Percentiles rank a stretch among this genome's conserved stretches.
Evolutionary conservation across 2,329 filamentous ascomycete species (phyloP).

Genomic region (Didymosphaeria variabile): DNA sequence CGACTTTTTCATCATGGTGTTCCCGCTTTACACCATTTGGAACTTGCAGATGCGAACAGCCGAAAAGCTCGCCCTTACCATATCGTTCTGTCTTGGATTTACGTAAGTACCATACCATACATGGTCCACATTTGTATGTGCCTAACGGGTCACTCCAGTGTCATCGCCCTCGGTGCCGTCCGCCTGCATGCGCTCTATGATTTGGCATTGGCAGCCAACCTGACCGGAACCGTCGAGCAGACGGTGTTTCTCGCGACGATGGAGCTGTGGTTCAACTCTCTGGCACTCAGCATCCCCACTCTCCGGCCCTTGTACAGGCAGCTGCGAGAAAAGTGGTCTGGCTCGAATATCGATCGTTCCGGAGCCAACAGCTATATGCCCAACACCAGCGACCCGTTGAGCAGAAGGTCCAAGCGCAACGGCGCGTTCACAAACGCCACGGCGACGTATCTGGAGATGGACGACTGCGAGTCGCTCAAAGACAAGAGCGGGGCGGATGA

Average conservation of each 20-base stretch:
- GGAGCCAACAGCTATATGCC: conserved; percentile 5
- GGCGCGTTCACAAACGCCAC: background rate
- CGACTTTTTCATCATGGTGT: conserved; percentile 6
- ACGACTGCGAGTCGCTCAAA: conserved; percentile 5
- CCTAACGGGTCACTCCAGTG: conserved; percentile 3
- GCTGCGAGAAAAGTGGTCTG: conserved; percentile 3
- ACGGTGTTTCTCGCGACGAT: conserved; percentile 5
- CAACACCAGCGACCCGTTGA: conserved; percentile 5
- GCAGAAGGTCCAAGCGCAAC: conserved; percentile 3
- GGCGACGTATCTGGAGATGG: conserved; percentile 3
- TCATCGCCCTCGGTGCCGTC: conserved; percentile 3
- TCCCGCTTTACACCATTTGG: conserved; percentile 3
- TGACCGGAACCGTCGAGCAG: conserved; percentile 7
- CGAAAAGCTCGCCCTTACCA: conserved; percentile 8
- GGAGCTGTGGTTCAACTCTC: conserved; percentile 6
- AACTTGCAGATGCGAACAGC: conserved; percentile 8
- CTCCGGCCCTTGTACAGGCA: conserved; percentile 6
- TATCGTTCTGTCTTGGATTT: conserved; percentile 6
- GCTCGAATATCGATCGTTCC: conserved; percentile 4
- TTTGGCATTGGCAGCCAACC: conserved; percentile 5
- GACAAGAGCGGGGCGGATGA: conserved; percentile 2
- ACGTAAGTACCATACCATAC: conserved; percentile 1
- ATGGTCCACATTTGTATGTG: background rate
- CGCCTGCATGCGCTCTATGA: conserved; percentile 3
- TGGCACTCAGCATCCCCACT: conserved; percentile 6